Percentiles rank a stretch among this genome's conserved stretches.
These are phyloP conservation scores for Boletellus deceptivus DNA, from an alignment of 1,284 basidiomycete genomes.

Conservation along the genomic window DNA sequence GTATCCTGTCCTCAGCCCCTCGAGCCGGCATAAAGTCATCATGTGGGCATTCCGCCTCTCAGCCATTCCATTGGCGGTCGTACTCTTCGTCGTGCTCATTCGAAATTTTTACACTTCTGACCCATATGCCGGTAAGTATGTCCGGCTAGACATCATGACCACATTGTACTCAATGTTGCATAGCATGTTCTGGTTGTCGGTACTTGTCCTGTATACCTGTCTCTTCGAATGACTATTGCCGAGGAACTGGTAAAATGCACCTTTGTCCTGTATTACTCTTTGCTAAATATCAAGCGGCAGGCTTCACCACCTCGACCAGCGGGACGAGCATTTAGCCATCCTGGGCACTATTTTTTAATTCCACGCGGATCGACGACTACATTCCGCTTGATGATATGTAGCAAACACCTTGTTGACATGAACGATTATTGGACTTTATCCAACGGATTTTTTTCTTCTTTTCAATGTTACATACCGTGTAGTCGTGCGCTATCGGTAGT, in stretches of 20 bases:
- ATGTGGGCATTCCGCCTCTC: conserved; percentile 74
- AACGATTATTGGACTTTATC: neutral
- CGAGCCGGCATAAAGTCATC: conserved; percentile 70
- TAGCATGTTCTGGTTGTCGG: conserved; percentile 87
- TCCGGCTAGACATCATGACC: neutral
- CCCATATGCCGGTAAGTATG: conserved; percentile 66
- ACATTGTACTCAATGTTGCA: conserved; percentile 4
- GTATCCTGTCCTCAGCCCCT: conserved; percentile 85
- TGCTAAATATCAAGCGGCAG: conserved; percentile 16
- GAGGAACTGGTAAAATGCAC: conserved; percentile 53
- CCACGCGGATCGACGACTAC: neutral
- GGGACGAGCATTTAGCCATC: conserved; percentile 30
- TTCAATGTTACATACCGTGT: too few relatives aligned
- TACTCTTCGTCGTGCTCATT: conserved; percentile 81
- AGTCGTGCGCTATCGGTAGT: too few relatives aligned
- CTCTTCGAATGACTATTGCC: conserved; percentile 71
- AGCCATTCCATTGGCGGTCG: conserved; percentile 71
- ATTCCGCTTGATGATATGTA: neutral
- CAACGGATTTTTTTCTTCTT: neutral
- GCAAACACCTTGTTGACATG: conserved; percentile 14
- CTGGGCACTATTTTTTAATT: neutral
- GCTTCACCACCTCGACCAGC: conserved; percentile 32
- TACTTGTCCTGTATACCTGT: conserved; percentile 88
- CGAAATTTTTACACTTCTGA: conserved; percentile 89
- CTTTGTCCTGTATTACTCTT: neutral